phyloP scores from a whole-genome alignment of 2,329 filamentous ascomycete species.

The Cryphonectria naterciae region DNA sequence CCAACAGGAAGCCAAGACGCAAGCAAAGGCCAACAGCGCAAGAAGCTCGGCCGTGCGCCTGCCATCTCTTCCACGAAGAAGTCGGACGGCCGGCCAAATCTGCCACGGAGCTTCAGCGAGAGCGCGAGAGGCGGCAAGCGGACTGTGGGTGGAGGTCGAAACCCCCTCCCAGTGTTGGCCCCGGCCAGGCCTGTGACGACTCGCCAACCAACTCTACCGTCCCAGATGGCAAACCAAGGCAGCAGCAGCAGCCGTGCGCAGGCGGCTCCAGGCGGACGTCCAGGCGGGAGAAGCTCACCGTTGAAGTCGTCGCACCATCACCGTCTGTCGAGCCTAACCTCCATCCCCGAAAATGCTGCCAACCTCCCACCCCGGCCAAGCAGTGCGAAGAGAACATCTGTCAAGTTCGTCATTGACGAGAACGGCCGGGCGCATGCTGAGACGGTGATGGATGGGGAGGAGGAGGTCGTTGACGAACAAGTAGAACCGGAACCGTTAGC shows the following conservation, averaged over 20 bases:
- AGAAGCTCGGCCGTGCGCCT: slow-evolving; percentile 45
- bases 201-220: slow-evolving; percentile 23
- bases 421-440: slow-evolving; percentile 62
- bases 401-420: slow-evolving; percentile 67
- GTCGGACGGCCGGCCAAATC: slow-evolving; percentile 48
- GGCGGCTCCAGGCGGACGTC: slow-evolving; percentile 39
- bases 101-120: slow-evolving; percentile 61
- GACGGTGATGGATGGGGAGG: slow-evolving; percentile 49
- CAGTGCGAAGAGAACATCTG: slow-evolving; percentile 47
- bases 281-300: slow-evolving; percentile 56
- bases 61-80: slow-evolving; percentile 57
- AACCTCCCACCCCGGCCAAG: slow-evolving; percentile 49
- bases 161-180: slow-evolving; percentile 51
- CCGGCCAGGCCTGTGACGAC: slow-evolving; percentile 47
- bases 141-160: slow-evolving; percentile 39
- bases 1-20: slow-evolving; percentile 49
- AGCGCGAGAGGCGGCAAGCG: slow-evolving; percentile 49
- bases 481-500: slow-evolving; percentile 32
- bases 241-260: slow-evolving; percentile 40
- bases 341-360: slow-evolving; percentile 57
- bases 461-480: slow-evolving; percentile 30
- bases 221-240: slow-evolving; percentile 4
- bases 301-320: slow-evolving; percentile 51
- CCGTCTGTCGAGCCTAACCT: slow-evolving; percentile 56
- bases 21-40: slow-evolving; percentile 47